Evolutionary conservation across 2,329 filamentous ascomycete species (phyloP).

Genomic region (Colletotrichum trifolii): DNA sequence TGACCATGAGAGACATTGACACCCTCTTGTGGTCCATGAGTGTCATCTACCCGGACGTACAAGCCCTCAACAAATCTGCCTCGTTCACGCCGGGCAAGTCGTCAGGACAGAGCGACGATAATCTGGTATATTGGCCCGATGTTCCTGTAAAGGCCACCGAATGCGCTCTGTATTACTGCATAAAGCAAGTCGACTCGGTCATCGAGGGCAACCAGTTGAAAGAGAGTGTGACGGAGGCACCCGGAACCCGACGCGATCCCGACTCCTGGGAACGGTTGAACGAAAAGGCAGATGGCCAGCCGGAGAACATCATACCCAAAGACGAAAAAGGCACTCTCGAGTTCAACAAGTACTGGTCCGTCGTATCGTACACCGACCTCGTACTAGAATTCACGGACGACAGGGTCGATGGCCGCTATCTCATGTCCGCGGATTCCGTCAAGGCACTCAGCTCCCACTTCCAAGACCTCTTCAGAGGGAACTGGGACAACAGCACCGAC

Average conservation of each 20-base stretch:
- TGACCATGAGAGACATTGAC: constrained; percentile 17
- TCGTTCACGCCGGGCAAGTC: background rate
- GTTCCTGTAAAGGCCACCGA: constrained; percentile 15
- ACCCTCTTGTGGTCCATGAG: constrained; percentile 23
- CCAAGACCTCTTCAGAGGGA: constrained; percentile 3
- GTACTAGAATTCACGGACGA: background rate
- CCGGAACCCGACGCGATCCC: background rate
- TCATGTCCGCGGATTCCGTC: background rate
- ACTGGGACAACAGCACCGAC: background rate
- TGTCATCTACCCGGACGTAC: constrained; percentile 8
- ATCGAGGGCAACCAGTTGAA: constrained; percentile 1
- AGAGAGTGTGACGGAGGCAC: background rate
- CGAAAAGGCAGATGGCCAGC: background rate
- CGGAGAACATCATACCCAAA: background rate
- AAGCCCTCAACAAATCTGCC: background rate
- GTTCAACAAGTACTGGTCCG: constrained; percentile 15
- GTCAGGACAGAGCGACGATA: background rate
- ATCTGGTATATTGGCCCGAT: constrained; percentile 3
- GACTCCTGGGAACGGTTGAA: constrained; percentile 5
- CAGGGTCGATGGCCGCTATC: background rate
- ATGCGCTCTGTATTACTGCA: constrained; percentile 21
- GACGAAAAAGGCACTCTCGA: constrained; percentile 1
- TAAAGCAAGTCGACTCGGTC: background rate
- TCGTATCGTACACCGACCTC: background rate
- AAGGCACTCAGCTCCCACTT: constrained; percentile 13